These are phyloP conservation scores for Colletotrichum brevisporum DNA, from an alignment of 2,329 filamentous ascomycete genomes.

Conservation along the genomic window DNA sequence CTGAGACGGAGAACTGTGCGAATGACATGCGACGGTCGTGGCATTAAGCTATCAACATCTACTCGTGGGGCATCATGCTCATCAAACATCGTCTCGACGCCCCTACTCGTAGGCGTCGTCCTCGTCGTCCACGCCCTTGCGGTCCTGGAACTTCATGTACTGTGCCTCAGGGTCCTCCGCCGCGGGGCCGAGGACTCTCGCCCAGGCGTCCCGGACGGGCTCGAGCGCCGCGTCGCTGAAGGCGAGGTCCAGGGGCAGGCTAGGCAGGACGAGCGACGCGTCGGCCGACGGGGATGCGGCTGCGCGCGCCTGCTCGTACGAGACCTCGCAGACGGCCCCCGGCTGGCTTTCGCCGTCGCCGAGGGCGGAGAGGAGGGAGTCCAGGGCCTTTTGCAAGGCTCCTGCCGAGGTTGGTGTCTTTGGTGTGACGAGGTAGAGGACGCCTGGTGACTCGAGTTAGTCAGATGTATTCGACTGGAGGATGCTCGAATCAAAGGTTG, in stretches of 20 bases:
- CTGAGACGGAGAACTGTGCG: too few species aligned
- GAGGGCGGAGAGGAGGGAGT: constrained; percentile 55
- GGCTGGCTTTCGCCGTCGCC: constrained; percentile 47
- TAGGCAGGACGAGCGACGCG: constrained; percentile 68
- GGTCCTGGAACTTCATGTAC: constrained; percentile 86
- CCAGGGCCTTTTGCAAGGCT: constrained; percentile 57
- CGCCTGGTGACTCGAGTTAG: constrained; percentile 49
- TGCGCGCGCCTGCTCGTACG: constrained; percentile 66
- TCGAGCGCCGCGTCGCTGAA: constrained; percentile 81
- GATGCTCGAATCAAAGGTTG: constrained; percentile 42
- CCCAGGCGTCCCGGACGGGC: constrained; percentile 79
- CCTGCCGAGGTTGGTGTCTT: constrained; percentile 51
- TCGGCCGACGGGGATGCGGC: constrained; percentile 49
- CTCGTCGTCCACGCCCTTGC: constrained; percentile 73
- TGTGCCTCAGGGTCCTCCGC: constrained; percentile 56
- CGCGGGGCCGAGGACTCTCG: constrained; percentile 68
- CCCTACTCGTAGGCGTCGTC: constrained; percentile 61
- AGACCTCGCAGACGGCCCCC: constrained; percentile 64
- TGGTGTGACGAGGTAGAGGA: constrained; percentile 58
- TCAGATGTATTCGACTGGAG: neutral
- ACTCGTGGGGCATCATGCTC: constrained; percentile 67
- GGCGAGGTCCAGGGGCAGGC: constrained; percentile 74
- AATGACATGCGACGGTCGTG: neutral
- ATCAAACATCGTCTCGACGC: constrained; percentile 27
- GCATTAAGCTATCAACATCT: constrained; percentile 10